phyloP scores from a whole-genome alignment of 257 asterid genomes.

The Fraxinus pennsylvanica region DNA sequence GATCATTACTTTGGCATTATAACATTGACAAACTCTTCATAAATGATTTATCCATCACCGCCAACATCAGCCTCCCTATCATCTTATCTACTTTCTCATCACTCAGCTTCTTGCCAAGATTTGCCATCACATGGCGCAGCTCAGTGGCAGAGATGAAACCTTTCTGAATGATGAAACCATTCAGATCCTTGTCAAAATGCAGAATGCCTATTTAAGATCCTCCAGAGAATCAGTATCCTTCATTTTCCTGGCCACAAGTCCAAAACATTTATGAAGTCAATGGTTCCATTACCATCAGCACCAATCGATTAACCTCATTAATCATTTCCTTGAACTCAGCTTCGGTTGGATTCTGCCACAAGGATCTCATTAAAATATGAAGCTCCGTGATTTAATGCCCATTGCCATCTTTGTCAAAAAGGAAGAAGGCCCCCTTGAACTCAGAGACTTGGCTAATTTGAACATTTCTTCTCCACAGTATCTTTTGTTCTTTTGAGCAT shows the following conservation, averaged over 20 bases:
- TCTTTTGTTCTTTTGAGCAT: conserved; percentile 5
- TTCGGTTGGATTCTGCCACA: conserved; percentile 63
- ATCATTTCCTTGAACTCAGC: conserved; percentile 72
- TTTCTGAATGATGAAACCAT: conserved; percentile 12
- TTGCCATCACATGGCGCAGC: conserved; percentile 58
- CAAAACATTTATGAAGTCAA: conserved; percentile 64
- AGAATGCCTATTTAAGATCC: conserved; percentile 64
- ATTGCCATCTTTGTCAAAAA: conserved; percentile 64
- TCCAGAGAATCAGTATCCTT: conserved; percentile 64
- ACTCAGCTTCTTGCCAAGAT: conserved; percentile 64
- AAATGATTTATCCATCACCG: conserved; percentile 62
- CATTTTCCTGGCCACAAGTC: conserved; percentile 63
- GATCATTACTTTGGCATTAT: conserved; percentile 57
- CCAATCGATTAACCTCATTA: conserved; percentile 44
- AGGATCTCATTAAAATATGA: conserved; percentile 63
- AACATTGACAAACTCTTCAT: conserved; percentile 59
- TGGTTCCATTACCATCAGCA: conserved; percentile 63
- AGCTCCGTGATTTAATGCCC: conserved; percentile 70
- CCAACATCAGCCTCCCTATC: conserved; percentile 67
- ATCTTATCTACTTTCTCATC: conserved; percentile 72
- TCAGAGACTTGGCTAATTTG: conserved; percentile 60
- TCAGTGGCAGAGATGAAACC: conserved; percentile 66
- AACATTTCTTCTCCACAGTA: conserved; percentile 37
- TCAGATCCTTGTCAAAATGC: conserved; percentile 71
- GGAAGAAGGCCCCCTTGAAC: conserved; percentile 58